These are phyloP conservation scores for Astragalus membranaceus DNA, from an alignment of 306 rosid genomes.

Conservation along the genomic window DNA sequence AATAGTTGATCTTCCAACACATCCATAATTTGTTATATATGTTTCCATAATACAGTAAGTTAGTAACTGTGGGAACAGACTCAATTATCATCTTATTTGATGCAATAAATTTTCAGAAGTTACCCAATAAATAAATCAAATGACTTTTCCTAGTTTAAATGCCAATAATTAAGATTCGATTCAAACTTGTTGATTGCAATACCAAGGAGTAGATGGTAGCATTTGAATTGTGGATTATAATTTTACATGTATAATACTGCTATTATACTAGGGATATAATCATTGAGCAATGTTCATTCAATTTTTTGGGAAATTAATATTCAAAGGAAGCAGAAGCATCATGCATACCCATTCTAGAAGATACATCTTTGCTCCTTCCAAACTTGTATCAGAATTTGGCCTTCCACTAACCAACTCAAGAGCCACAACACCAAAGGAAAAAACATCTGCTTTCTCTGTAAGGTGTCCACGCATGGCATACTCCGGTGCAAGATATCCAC, in stretches of 20 bases:
- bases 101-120: not conserved
- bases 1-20: too few relatives aligned
- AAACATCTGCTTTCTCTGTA: slow-evolving; percentile 78
- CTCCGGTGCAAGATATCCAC: slow-evolving; percentile 90
- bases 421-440: slow-evolving; percentile 85
- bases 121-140: not conserved
- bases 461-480: slow-evolving; percentile 88
- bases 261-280: not conserved
- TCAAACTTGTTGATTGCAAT: not conserved
- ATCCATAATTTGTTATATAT: too few relatives aligned
- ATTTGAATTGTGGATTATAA: not conserved
- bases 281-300: not conserved
- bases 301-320: not conserved
- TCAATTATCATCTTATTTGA: not conserved
- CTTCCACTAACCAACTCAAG: slow-evolving; percentile 72
- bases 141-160: not conserved
- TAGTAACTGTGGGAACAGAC: not conserved
- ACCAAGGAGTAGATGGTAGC: not conserved
- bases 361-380: slow-evolving; percentile 52
- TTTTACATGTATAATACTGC: not conserved
- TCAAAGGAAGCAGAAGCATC: not conserved
- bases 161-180: not conserved
- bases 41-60: too few relatives aligned
- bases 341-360: slow-evolving; percentile 71
- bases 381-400: slow-evolving; percentile 51